Evolutionary conservation across 2,329 filamentous ascomycete genomes (phyloP), one percentile per base, ranked within the genome.

Genomic region (Penicillium sp.): DNA sequence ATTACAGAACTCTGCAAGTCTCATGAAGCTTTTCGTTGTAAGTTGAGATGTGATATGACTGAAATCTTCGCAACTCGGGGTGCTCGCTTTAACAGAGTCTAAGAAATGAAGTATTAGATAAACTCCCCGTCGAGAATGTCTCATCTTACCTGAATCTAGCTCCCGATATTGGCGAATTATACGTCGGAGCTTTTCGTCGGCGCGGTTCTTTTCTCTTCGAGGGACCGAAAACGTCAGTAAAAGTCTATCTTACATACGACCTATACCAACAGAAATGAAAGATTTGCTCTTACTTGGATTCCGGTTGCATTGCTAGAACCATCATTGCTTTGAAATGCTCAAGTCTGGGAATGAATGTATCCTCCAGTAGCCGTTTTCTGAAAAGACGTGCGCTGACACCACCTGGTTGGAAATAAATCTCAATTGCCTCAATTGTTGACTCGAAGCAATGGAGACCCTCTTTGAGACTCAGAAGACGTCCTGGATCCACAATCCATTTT

Each of bases 311-410:
- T 0, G 63, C 45, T 4, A 71, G 39, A 1, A 71, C 21, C 6
- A 71, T 50, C 39, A 67, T 56, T 10, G 65, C 54, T 52, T 70
- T 71, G 34, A 63, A 71, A 39, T 70, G 67, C 34, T 71, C 69
- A 26, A 71, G 36, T 3, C 63, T 55, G 1, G 67, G 63, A 8
- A 70, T 34, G 44, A 62, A 67, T 0, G 63, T 69, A 3, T 51
- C 59, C 3, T 71, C 67, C 26, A 71, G 31, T 8, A 71, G 51
- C 13, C 53, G 54, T 16, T 67, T 71, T 11, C 66, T 53, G 21
- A 65, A 70, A 5, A 59, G 63, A 2, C 52, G 42, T 14, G 60
- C 54, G 9, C 64, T 63, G 8, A 71, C 64, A 3, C 68, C 69
- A 7, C 68, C 69, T 0, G 69, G 68, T 29, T 71, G 69, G 23